These are phyloP conservation scores for Hypoxylon sp. DNA, from an alignment of 2,329 filamentous ascomycete genomes.

Conservation along the genomic window DNA sequence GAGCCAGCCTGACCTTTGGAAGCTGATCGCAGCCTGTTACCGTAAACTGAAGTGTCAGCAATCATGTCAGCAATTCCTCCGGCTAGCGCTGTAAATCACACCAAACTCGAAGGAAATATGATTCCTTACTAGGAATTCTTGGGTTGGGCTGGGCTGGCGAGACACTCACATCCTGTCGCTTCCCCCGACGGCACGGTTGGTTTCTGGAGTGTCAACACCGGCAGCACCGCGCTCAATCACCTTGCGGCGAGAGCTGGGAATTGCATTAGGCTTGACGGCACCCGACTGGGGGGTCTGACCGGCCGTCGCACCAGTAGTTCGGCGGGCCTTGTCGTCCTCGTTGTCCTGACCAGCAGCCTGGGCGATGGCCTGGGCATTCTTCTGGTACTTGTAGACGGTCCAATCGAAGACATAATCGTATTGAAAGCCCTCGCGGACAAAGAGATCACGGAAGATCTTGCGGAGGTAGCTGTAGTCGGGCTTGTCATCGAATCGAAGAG, in stretches of 20 bases:
- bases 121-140: slow-evolving; percentile 90
- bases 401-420: slow-evolving; percentile 99
- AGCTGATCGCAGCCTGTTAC: slow-evolving; percentile 88
- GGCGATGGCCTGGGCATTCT: slow-evolving; percentile 96
- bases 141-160: slow-evolving; percentile 66
- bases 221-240: slow-evolving; percentile 79
- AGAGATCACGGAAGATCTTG: slow-evolving; percentile 99
- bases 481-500: slow-evolving; percentile 99
- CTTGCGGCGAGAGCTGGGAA: slow-evolving; percentile 86
- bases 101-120: slow-evolving; percentile 86
- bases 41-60: slow-evolving; percentile 87
- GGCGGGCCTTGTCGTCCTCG: slow-evolving; percentile 82
- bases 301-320: slow-evolving; percentile 75
- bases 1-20: slow-evolving; percentile 73
- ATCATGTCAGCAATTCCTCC: slow-evolving; percentile 81
- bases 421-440: slow-evolving; percentile 99
- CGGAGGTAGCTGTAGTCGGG: slow-evolving; percentile 99
- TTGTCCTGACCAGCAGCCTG: slow-evolving; percentile 81
- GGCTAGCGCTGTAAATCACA: slow-evolving; percentile 83
- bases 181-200: slow-evolving; percentile 81
- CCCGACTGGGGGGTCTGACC: slow-evolving; percentile 72
- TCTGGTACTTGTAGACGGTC: slow-evolving; percentile 99
- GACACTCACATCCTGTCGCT: slow-evolving; percentile 97
- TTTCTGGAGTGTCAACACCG: slow-evolving; percentile 77
- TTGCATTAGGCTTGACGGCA: slow-evolving; percentile 78